Evolutionary conservation across 192 early-diverging fungal genomes (phyloP).

Genomic region (Coemansia sp.): DNA sequence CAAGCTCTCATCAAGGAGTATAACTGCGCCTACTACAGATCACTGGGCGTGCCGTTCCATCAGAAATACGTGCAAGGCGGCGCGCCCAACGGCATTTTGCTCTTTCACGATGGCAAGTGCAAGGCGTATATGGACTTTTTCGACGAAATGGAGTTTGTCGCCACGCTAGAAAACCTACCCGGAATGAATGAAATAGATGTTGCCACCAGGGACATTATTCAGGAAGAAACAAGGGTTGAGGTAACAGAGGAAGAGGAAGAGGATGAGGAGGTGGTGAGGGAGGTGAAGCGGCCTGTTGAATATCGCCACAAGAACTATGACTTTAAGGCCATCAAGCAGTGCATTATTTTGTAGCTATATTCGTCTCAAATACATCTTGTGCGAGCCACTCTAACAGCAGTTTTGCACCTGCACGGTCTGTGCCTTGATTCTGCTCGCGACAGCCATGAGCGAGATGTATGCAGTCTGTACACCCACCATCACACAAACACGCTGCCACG

Average conservation of each 20-base stretch:
- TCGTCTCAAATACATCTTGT: neutral
- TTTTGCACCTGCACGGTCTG: conserved; percentile 4
- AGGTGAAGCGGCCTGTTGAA: neutral
- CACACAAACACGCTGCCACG: neutral
- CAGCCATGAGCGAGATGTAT: conserved; percentile 11
- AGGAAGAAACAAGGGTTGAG: neutral
- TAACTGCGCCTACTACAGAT: neutral
- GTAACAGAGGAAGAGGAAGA: neutral
- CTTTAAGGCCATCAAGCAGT: neutral
- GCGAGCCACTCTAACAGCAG: conserved; percentile 9
- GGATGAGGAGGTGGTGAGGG: neutral
- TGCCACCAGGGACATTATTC: no score
- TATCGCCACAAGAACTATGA: neutral
- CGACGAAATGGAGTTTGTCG: neutral
- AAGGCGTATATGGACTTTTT: neutral
- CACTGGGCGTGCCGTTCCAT: neutral
- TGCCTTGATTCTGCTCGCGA: conserved; percentile 19
- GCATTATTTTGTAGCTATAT: neutral
- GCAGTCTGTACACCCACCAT: conserved; percentile 13
- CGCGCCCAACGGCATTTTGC: neutral
- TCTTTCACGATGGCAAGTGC: neutral
- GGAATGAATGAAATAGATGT: neutral
- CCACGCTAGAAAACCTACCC: neutral
- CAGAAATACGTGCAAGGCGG: neutral
- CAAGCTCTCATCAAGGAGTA: neutral